Conservation (phyloP, 345 rosid species). For the Diplotaxis tenuifolia region DNA sequence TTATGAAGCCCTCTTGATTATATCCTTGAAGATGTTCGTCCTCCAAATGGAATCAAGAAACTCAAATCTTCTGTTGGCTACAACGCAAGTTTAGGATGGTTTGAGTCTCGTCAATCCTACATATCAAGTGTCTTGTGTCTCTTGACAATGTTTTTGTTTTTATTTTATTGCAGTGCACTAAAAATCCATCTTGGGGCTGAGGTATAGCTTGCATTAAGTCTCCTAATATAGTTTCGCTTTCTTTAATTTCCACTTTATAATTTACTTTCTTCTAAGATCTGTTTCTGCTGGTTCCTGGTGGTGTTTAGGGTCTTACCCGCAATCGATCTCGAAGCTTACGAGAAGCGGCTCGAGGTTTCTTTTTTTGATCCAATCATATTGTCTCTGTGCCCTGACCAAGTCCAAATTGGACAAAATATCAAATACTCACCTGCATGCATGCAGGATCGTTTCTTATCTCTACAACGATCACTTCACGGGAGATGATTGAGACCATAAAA, state of each 20-base stretch:
- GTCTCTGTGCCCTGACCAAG: conserved; percentile 66
- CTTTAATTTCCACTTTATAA: conserved; percentile 26
- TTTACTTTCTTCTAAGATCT: conserved; percentile 23
- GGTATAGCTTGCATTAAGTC: conserved; percentile 28
- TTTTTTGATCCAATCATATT: conserved; percentile 70
- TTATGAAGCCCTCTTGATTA: conserved; percentile 98
- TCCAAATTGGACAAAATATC: conserved; percentile 69
- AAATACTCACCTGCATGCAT: conserved; percentile 76
- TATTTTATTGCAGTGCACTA: conserved; percentile 56
- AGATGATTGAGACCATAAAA: background rate
- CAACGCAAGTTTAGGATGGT: conserved; percentile 39
- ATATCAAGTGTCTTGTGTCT: background rate
- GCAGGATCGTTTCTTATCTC: conserved; percentile 83
- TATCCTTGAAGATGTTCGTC: conserved; percentile 96
- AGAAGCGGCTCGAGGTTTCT: conserved; percentile 77
- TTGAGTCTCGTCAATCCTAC: no score
- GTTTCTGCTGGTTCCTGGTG: conserved; percentile 46
- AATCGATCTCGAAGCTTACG: conserved; percentile 95
- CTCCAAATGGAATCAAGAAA: conserved; percentile 97
- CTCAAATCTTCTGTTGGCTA: conserved; percentile 95
- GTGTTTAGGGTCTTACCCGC: conserved; percentile 61
- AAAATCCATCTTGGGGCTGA: conserved; percentile 88
- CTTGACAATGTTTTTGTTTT: background rate
- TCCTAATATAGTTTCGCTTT: conserved; percentile 20
- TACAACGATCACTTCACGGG: conserved; percentile 61